Evolutionary conservation across 192 early-diverging fungal genomes (phyloP).

Genomic region (Backusella macrospora): DNA sequence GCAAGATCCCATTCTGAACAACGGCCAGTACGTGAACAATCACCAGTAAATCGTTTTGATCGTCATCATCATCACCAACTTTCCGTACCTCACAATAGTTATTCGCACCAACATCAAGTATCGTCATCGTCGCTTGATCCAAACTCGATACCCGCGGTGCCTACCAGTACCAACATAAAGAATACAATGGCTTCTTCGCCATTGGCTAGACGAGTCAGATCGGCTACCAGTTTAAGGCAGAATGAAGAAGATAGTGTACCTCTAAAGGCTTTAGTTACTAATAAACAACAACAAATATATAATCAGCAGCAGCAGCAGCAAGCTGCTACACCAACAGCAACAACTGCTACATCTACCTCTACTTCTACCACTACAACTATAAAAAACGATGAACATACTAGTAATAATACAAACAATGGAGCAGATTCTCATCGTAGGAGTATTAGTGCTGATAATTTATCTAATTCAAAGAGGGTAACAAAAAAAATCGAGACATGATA

Average conservation of each 20-base stretch:
- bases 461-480: conserved; percentile 20
- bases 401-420: background rate
- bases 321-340: conserved; percentile 5
- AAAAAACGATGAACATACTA: background rate
- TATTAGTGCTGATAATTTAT: conserved; percentile 36
- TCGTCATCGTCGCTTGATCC: conserved; percentile 2
- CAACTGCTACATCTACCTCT: background rate
- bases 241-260: conserved; percentile 46
- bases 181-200: conserved; percentile 36
- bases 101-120: background rate
- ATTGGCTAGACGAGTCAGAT: conserved; percentile 50
- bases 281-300: conserved; percentile 29
- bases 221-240: conserved; percentile 47
- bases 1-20: conserved; percentile 34
- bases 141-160: conserved; percentile 17
- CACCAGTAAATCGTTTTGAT: conserved; percentile 12
- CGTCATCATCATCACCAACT: conserved; percentile 15
- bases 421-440: conserved; percentile 27
- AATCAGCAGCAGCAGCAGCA: conserved; percentile 9
- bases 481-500: background rate
- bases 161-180: conserved; percentile 9
- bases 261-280: conserved; percentile 40
- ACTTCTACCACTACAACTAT: background rate
- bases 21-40: background rate
- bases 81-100: background rate